These are phyloP conservation scores for Pharus latifolius DNA, from an alignment of 176 grass and related monocot species.

Conservation along the genomic window DNA sequence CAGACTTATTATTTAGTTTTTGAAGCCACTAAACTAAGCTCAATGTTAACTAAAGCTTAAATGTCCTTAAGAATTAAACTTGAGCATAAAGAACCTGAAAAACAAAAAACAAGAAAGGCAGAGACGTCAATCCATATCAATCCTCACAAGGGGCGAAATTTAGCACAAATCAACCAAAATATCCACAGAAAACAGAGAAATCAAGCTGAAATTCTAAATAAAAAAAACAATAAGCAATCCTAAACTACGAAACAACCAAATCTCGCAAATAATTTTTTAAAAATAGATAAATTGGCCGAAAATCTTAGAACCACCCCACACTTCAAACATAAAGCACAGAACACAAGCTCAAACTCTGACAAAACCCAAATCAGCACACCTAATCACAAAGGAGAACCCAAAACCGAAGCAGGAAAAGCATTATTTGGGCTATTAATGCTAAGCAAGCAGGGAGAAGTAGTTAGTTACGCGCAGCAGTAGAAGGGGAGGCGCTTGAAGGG, in stretches of 20 bases:
- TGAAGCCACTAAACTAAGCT: neutral
- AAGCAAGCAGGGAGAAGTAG: neutral
- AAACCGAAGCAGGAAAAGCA: neutral
- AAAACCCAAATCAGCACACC: neutral
- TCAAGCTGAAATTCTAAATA: neutral
- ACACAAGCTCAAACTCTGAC: constrained; percentile 8
- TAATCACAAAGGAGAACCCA: neutral
- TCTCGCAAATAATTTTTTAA: no score
- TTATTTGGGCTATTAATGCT: neutral
- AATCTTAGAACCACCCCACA: no score
- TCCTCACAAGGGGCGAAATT: no score
- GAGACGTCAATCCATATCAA: no score
- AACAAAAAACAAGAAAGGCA: no score
- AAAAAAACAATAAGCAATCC: neutral
- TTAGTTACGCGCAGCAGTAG: constrained; percentile 87
- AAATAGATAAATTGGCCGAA: no score
- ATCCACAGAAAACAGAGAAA: neutral
- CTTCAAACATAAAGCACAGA: no score
- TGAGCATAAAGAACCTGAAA: neutral
- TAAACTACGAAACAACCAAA: neutral
- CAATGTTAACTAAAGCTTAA: neutral
- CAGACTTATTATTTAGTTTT: neutral
- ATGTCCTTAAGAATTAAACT: neutral
- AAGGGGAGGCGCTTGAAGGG: constrained; percentile 93
- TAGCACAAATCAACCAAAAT: neutral